Evolutionary conservation across 108 stramenopile genomes (phyloP), one percentile per base, ranked within the genome.

Genomic region (Ochromonas danica): DNA sequence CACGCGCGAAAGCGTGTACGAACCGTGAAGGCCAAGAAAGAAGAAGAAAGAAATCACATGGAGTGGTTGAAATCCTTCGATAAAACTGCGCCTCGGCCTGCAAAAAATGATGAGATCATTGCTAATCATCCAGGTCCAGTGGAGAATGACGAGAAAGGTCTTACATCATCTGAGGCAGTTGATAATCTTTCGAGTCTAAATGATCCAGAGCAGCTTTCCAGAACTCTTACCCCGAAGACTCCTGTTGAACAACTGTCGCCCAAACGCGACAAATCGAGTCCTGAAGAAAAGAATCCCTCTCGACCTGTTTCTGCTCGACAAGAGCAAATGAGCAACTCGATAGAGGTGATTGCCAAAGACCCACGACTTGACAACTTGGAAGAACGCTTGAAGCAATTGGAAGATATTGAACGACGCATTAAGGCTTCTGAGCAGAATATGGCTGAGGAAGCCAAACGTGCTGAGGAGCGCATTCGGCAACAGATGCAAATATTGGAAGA

Each of bases 401-500:
- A 27, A 36, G 72, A 27, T 6, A 28, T 75, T 22, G 72, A 75
- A 41, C 14, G 38, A 25, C 14, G 40, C 40, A 75, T 75, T 33
- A 33, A 27, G 31, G 72, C 14, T 6, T 30, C 25, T 6, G 72
- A 75, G 22, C 6, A 22, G 67, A 38, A 42, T 22, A 70, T 70
- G 72, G 17, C 31, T 10, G 72, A 27, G 10, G 72, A 3, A 10
- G 51, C 72, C 14, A 38, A 60, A 41, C 72, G 6, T 3, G 36
- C 72, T 6, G 25, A 27, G 31, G 72, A 75, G 31, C 27, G 27
- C 14, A 27, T 75, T 33, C 14, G 38, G 10, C 31, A 33, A 36
- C n/a, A 17, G 31, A 38, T 75, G 51, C n/a, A 36, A 36, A 6
- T 75, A 41, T 35, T 75, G 31, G 72, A 75, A 33, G 31, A 75